Base-by-base conservation (phyloP, 163 green algal genomes). In the Smithsoniella earleae region DNA sequence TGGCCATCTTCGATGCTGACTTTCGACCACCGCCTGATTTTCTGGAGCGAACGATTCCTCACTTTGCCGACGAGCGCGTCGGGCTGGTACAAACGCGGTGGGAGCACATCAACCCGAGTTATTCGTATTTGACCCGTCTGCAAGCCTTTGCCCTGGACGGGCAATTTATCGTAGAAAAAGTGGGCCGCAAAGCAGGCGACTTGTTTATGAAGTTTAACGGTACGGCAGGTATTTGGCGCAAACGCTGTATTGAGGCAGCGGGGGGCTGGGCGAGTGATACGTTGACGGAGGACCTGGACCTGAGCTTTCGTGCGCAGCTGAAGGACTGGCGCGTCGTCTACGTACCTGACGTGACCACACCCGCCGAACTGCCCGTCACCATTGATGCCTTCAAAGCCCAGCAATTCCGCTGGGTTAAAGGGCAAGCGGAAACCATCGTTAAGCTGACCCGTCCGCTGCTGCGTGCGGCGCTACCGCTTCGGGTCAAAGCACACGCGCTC, bases 201-300 rank as follows among this genome's bases (percentile, higher is more conserved):
- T 85, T 83, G 31, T 97, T 97, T 77, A 96, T 95, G 80, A 95
- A 96, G 77, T 97, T 97, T 82, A 96, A 96, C 73, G 91, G 90
- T 62, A 97, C 91, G 20, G 91, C 90, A n/a, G 90, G 86, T 75
- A 74, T 94, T 54, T 89, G 87, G 90, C 78, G 90, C 37, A 76
- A 81, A 3, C 79, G 79, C 33, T 89, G 85, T 37, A 95, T 97
- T 76, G 75, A 91, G 31, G 82, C 86, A 34, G 84, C 87, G 1
- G 91, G 91, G 30, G 89, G 89, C 28, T 97, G 91, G 91, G 88
- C 91, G 54, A 83, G 76, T 31, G 81, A 89, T 25, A 96, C 89
- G 13, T 96, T 89, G 0, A 90, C 95, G 4, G 91, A 96, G 81
- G 90, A 96, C 81, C 95, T 96, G 89, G 91, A 97, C 82, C 84